Conservation (phyloP, 1,139 yeast species). For the Geotrichum candidum region DNA sequence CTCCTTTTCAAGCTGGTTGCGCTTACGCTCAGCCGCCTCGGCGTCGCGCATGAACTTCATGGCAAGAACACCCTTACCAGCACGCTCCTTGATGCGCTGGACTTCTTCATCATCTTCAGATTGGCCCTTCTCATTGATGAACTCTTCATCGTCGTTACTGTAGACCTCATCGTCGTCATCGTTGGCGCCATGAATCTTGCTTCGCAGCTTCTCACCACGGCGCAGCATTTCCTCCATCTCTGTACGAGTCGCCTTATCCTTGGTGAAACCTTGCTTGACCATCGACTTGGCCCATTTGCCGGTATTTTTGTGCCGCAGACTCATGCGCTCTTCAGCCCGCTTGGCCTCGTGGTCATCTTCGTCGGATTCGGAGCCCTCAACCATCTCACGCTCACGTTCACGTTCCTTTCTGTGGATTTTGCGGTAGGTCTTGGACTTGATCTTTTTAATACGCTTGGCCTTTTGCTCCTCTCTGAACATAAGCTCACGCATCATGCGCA, state of each 20-base stretch:
- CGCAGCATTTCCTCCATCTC: slow-evolving; percentile 93
- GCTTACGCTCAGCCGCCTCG: slow-evolving; percentile 23
- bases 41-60: slow-evolving; percentile 62
- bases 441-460: slow-evolving; percentile 86
- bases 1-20: slow-evolving; percentile 18
- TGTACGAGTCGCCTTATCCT: slow-evolving; percentile 74
- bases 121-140: slow-evolving; percentile 24
- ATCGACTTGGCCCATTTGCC: slow-evolving; percentile 81
- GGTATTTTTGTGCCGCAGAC: slow-evolving; percentile 80
- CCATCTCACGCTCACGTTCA: slow-evolving; percentile 58
- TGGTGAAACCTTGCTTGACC: slow-evolving; percentile 85
- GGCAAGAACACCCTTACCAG: slow-evolving; percentile 82
- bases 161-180: slow-evolving; percentile 40
- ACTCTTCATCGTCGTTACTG: slow-evolving; percentile 25
- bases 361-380: slow-evolving; percentile 40
- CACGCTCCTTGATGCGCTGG: slow-evolving; percentile 34
- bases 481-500: slow-evolving; percentile 86
- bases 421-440: slow-evolving; percentile 85
- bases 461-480: slow-evolving; percentile 93
- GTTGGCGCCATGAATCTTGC: slow-evolving; percentile 65
- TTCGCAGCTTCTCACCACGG: slow-evolving; percentile 72
- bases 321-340: slow-evolving; percentile 90
- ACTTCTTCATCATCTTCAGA: slow-evolving; percentile 35
- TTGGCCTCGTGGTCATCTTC: slow-evolving; percentile 62
- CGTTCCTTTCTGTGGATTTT: slow-evolving; percentile 83